Conservation (phyloP, 1,284 basidiomycete species). For the Trametes polyzona region DNA sequence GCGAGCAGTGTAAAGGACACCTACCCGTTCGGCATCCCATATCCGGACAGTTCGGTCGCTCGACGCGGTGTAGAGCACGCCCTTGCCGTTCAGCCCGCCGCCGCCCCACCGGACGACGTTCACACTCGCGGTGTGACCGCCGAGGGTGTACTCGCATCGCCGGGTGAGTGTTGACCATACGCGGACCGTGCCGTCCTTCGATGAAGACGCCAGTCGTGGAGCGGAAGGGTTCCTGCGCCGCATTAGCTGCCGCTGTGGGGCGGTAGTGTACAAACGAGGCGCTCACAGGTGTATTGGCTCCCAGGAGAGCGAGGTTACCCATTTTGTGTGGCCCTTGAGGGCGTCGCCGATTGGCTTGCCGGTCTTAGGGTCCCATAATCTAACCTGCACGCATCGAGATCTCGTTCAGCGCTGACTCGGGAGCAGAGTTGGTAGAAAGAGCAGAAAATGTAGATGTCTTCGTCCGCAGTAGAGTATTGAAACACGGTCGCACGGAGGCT, state of each 20-base stretch:
- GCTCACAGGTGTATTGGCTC: constrained; percentile 91
- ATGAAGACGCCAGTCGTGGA: constrained; percentile 92
- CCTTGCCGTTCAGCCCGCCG: constrained; percentile 64
- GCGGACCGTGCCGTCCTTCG: constrained; percentile 94
- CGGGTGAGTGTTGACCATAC: constrained; percentile 87
- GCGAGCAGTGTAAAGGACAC: constrained; percentile 27
- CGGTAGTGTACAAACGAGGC: background rate
- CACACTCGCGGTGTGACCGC: constrained; percentile 93
- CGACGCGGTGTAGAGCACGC: constrained; percentile 91
- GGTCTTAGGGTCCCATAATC: constrained; percentile 90
- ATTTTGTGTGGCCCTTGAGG: constrained; percentile 92
- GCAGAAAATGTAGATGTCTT: background rate
- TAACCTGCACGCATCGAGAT: constrained; percentile 49
- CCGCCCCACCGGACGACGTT: constrained; percentile 98
- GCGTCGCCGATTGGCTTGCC: constrained; percentile 86
- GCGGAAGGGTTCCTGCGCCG: constrained; percentile 61
- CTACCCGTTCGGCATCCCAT: constrained; percentile 85
- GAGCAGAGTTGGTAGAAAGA: background rate
- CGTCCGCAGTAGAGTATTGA: background rate
- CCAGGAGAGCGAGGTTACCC: constrained; percentile 97
- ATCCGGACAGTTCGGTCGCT: constrained; percentile 94
- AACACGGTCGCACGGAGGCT: background rate
- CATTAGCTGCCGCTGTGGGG: background rate
- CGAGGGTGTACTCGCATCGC: constrained; percentile 83
- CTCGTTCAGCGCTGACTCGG: background rate